A percentile compares a stretch with the other conserved stretches of the same genome.
Evolutionary conservation across 345 rosid genomes (phyloP).

Genomic region (Clausena lansium): DNA sequence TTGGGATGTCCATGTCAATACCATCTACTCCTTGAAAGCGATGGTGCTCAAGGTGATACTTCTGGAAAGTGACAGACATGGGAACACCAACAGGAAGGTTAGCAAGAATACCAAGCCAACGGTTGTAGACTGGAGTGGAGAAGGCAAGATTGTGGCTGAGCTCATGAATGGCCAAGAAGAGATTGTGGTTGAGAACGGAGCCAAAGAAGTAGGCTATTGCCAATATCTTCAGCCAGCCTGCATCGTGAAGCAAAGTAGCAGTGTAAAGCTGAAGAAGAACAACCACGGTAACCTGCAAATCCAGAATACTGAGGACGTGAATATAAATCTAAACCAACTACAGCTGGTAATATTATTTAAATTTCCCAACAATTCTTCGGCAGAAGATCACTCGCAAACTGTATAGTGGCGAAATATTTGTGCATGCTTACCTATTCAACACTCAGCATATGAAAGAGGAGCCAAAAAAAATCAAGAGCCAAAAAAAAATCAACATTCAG

Average conservation of each 20-base stretch:
- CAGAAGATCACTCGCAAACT: not conserved
- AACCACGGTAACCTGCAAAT: slow-evolving; percentile 58
- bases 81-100: slow-evolving; percentile 90
- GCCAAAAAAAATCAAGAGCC: too few relatives aligned
- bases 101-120: slow-evolving; percentile 87
- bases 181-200: slow-evolving; percentile 86
- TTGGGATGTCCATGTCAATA: slow-evolving; percentile 80
- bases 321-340: not conserved
- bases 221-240: slow-evolving; percentile 73
- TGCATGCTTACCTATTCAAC: not conserved
- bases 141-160: slow-evolving; percentile 91
- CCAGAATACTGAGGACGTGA: slow-evolving; percentile 4
- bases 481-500: not conserved
- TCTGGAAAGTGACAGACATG: slow-evolving; percentile 86
- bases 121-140: slow-evolving; percentile 70
- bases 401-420: too few relatives aligned
- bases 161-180: slow-evolving; percentile 89
- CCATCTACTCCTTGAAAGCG: slow-evolving; percentile 89
- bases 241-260: slow-evolving; percentile 53
- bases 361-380: not conserved
- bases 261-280: slow-evolving; percentile 72
- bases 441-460: not conserved
- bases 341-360: not conserved
- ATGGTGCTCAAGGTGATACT: slow-evolving; percentile 89
- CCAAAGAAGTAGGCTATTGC: slow-evolving; percentile 74